Evolutionary conservation across 176 grass and related monocot species (phyloP).

Genomic region (Zoysia japonica): DNA sequence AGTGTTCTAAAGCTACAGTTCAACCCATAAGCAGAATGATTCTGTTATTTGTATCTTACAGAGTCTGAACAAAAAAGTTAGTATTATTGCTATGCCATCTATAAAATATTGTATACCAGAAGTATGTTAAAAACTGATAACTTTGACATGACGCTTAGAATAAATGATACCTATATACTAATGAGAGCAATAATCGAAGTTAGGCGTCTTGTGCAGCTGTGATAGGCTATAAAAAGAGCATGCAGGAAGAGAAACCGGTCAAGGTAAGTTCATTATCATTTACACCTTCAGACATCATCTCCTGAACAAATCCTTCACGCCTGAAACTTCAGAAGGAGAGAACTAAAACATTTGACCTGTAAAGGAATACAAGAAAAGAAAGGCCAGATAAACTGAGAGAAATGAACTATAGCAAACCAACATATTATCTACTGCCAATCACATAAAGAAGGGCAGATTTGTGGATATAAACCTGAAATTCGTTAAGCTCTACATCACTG

Average conservation of each 20-base stretch:
- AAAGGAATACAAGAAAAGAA: slow-evolving; percentile 10
- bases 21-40: slow-evolving; percentile 11
- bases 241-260: slow-evolving; percentile 94
- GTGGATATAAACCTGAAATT: slow-evolving; percentile 73
- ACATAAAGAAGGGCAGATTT: neutral
- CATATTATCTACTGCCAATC: neutral
- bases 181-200: neutral
- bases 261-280: slow-evolving; percentile 80
- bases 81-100: neutral
- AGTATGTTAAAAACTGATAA: neutral
- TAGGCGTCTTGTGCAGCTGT: neutral
- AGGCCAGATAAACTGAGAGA: slow-evolving; percentile 11
- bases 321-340: slow-evolving; percentile 84
- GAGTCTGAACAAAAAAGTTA: slow-evolving; percentile 55
- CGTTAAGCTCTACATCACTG: slow-evolving; percentile 87
- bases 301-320: slow-evolving; percentile 94
- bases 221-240: slow-evolving; percentile 75
- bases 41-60: slow-evolving; percentile 40
- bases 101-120: neutral
- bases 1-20: neutral
- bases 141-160: neutral
- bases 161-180: neutral
- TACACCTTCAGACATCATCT: slow-evolving; percentile 95
- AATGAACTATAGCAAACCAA: neutral
- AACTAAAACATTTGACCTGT: slow-evolving; percentile 88